These are phyloP conservation scores for Linanthus parryae DNA, from an alignment of 148 eudicot genomes.

Conservation along the genomic window DNA sequence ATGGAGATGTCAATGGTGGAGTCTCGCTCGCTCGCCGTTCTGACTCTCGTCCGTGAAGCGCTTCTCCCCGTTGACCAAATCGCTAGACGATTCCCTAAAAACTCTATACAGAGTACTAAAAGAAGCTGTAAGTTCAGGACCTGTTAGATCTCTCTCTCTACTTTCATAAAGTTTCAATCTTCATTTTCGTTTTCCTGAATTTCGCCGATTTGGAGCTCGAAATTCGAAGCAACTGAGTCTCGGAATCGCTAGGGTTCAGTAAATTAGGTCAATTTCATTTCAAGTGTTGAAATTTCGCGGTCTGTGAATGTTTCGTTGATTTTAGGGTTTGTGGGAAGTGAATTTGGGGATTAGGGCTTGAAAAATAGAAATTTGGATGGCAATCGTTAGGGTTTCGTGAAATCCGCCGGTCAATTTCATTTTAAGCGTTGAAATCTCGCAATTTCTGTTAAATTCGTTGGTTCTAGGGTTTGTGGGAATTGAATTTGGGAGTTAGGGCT, in stretches of 20 bases:
- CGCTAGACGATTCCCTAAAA: conserved; percentile 26
- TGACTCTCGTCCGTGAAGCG: conserved; percentile 13
- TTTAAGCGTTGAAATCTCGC: not conserved
- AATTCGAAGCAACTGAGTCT: conserved; percentile 4
- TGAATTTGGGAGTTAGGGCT: not conserved
- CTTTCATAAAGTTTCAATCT: not conserved
- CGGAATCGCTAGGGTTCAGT: not conserved
- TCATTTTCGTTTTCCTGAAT: not conserved
- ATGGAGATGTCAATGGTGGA: conserved; percentile 47
- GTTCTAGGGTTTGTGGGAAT: not conserved
- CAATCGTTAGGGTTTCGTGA: not conserved
- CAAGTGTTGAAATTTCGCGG: not conserved
- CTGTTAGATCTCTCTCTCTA: conserved; percentile 8
- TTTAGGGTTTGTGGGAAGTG: not conserved
- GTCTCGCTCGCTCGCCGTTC: conserved; percentile 20
- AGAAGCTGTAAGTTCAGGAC: conserved; percentile 57
- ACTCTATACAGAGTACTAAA: conserved; percentile 27
- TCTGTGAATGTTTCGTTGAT: not conserved
- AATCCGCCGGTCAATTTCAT: not conserved
- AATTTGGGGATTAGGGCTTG: not conserved
- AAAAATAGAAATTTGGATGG: not conserved
- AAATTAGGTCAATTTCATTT: not conserved
- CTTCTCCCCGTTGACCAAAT: conserved; percentile 27
- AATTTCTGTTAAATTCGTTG: not conserved
- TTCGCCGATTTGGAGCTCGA: not conserved